Percentiles rank a stretch among this genome's conserved stretches.
These are phyloP conservation scores for Zhuliangozyma parablackwelliae DNA, from an alignment of 1,139 yeast genomes.

Conservation along the genomic window DNA sequence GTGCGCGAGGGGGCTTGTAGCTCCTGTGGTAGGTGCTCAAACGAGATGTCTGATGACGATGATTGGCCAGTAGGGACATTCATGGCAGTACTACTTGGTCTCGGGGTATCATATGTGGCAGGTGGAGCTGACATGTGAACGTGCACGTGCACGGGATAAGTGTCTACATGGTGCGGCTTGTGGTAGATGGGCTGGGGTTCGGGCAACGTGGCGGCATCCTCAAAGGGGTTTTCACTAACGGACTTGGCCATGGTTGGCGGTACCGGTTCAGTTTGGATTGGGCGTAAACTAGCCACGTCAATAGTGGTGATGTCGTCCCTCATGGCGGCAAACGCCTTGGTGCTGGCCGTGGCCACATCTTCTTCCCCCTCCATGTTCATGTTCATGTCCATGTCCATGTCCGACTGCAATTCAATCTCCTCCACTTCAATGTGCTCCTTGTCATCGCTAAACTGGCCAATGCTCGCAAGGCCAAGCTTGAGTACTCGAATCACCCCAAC, in stretches of 20 bases:
- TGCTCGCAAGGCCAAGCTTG: constrained; percentile 17
- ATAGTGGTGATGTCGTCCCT: constrained; percentile 37
- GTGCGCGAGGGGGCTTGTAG: not conserved
- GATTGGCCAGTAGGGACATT: not conserved
- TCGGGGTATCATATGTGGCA: too few relatives aligned
- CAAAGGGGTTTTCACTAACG: constrained; percentile 15
- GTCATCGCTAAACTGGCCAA: constrained; percentile 14
- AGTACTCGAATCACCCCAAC: constrained; percentile 34
- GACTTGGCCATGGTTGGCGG: constrained; percentile 1
- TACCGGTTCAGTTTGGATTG: constrained; percentile 8
- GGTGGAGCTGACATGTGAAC: not conserved
- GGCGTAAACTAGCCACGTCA: constrained; percentile 20
- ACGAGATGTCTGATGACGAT: not conserved
- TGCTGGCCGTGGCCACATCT: constrained; percentile 2
- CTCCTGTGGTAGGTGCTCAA: not conserved
- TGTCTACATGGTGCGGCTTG: constrained; percentile 9
- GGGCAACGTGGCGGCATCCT: constrained; percentile 2
- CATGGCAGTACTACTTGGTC: not conserved
- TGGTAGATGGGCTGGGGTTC: constrained; percentile 19
- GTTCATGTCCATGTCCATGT: constrained; percentile 18
- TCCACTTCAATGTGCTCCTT: constrained; percentile 11
- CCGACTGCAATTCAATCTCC: constrained; percentile 13
- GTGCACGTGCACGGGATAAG: constrained; percentile 1
- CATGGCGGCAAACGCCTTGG: constrained; percentile 22
- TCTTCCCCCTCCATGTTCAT: not conserved